Percentiles rank a stretch among this genome's conserved stretches.
phyloP scores from a whole-genome alignment of 2,329 filamentous ascomycete species.

The Aspergillus aculeatus region DNA sequence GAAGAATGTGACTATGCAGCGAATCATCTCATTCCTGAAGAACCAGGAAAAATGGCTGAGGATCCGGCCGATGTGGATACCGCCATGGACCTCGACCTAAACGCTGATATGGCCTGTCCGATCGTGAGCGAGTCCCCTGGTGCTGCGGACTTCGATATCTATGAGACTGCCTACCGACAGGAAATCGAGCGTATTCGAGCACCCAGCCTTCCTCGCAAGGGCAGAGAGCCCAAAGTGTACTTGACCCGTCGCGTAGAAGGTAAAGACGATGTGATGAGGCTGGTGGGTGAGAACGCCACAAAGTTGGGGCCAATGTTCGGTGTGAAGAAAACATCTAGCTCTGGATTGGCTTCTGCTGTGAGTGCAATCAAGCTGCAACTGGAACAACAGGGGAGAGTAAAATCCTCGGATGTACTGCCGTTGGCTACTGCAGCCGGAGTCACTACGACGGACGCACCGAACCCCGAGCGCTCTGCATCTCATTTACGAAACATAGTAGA shows the following conservation, averaged over 20 bases:
- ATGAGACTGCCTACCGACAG: slow-evolving; percentile 80
- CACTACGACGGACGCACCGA: slow-evolving; percentile 5
- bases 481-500: slow-evolving; percentile 24
- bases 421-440: slow-evolving; percentile 3
- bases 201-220: slow-evolving; percentile 35
- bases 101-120: slow-evolving; percentile 22
- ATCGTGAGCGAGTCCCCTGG: slow-evolving; percentile 81
- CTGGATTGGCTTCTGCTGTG: slow-evolving; percentile 15
- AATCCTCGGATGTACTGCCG: not conserved
- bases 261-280: slow-evolving; percentile 35
- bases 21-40: slow-evolving; percentile 18
- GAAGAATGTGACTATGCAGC: slow-evolving; percentile 16
- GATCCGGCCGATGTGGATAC: slow-evolving; percentile 32
- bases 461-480: slow-evolving; percentile 16
- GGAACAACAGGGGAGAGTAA: slow-evolving; percentile 10
- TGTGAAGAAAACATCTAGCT: slow-evolving; percentile 9
- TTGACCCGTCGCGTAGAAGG: slow-evolving; percentile 52
- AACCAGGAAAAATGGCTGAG: slow-evolving; percentile 28
- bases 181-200: slow-evolving; percentile 72
- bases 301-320: slow-evolving; percentile 10
- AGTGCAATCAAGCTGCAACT: slow-evolving; percentile 19
- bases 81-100: slow-evolving; percentile 1
- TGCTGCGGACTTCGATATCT: slow-evolving; percentile 81
- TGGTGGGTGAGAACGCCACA: slow-evolving; percentile 29
- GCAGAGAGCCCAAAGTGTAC: slow-evolving; percentile 58